These are phyloP conservation scores for Tricholoma saponaceum DNA, from an alignment of 768 basidiomycete species.

Conservation along the genomic window DNA sequence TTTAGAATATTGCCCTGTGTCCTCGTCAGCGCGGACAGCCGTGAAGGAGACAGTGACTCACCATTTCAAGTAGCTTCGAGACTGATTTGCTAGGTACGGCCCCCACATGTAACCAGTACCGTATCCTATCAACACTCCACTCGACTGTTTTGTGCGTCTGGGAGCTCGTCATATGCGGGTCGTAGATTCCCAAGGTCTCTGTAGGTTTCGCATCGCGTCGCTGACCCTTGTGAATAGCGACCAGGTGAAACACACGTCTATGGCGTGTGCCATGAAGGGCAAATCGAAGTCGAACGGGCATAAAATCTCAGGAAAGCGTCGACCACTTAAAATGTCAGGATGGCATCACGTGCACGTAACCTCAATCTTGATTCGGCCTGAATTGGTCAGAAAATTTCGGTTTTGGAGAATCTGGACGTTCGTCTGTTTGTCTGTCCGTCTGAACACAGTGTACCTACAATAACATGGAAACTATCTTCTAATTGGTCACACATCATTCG, in stretches of 20 bases:
- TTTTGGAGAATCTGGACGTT: no score
- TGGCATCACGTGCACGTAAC: not conserved
- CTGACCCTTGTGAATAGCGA: conserved; percentile 70
- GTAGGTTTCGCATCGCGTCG: conserved; percentile 82
- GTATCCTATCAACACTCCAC: conserved; percentile 90
- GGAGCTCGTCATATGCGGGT: conserved; percentile 56
- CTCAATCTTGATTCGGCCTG: no score
- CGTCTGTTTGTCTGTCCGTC: no score
- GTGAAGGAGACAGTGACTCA: conserved; percentile 34
- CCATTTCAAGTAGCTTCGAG: conserved; percentile 73
- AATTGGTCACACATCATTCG: no score
- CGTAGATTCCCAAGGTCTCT: conserved; percentile 82
- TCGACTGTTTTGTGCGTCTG: conserved; percentile 67
- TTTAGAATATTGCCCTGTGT: conserved; percentile 58
- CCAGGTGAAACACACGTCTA: conserved; percentile 77
- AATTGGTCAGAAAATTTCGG: no score
- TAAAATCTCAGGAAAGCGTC: conserved; percentile 24
- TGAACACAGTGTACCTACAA: no score
- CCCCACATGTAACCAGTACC: conserved; percentile 84
- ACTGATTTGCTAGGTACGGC: conserved; percentile 80
- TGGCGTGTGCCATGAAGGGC: conserved; percentile 77
- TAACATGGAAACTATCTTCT: no score
- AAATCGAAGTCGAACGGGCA: conserved; percentile 85
- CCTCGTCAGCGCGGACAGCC: not conserved
- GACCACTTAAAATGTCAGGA: no score